Percentiles rank a stretch among this genome's conserved stretches.
These are phyloP conservation scores for Trichoderma orchidacearum DNA, from an alignment of 495 filamentous ascomycete species.

Conservation along the genomic window DNA sequence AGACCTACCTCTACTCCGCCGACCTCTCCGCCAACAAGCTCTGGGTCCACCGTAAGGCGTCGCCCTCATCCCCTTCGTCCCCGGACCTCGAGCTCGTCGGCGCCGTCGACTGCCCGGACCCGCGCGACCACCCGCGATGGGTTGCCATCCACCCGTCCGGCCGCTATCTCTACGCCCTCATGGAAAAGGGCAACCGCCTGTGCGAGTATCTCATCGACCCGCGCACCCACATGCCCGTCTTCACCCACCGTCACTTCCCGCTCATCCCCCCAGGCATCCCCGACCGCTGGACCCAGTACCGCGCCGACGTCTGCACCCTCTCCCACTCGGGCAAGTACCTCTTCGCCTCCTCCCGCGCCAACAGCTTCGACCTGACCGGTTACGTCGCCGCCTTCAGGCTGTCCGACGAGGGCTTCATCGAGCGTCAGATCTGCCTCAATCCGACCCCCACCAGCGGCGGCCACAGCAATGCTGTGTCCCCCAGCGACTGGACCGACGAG, in stretches of 20 bases:
- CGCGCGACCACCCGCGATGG: conserved; percentile 71
- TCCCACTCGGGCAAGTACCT: conserved; percentile 53
- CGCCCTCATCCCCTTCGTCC: conserved; percentile 33
- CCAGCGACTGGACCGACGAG: conserved; percentile 70
- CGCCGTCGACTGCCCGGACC: conserved; percentile 52
- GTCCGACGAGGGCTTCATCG: conserved; percentile 53
- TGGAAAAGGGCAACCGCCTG: conserved; percentile 73
- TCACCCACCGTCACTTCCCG: conserved; percentile 62
- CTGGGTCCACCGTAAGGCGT: conserved; percentile 65
- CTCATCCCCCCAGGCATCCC: conserved; percentile 57
- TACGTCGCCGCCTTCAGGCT: conserved; percentile 70
- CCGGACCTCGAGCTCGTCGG: conserved; percentile 47
- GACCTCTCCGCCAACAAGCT: conserved; percentile 76
- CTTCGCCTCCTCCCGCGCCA: conserved; percentile 70
- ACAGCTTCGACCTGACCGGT: conserved; percentile 59
- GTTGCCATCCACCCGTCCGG: conserved; percentile 65
- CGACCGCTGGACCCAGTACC: conserved; percentile 44
- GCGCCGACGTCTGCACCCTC: conserved; percentile 62
- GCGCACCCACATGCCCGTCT: conserved; percentile 63
- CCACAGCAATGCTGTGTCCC: conserved; percentile 71
- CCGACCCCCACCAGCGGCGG: conserved; percentile 76
- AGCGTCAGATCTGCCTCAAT: conserved; percentile 63
- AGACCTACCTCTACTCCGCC: conserved; percentile 76
- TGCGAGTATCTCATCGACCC: conserved; percentile 70
- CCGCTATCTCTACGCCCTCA: conserved; percentile 68